Evolutionary conservation across 164 flowering plant genomes (phyloP), one percentile per base, ranked within the genome.

Genomic region (Liquidambar formosana): DNA sequence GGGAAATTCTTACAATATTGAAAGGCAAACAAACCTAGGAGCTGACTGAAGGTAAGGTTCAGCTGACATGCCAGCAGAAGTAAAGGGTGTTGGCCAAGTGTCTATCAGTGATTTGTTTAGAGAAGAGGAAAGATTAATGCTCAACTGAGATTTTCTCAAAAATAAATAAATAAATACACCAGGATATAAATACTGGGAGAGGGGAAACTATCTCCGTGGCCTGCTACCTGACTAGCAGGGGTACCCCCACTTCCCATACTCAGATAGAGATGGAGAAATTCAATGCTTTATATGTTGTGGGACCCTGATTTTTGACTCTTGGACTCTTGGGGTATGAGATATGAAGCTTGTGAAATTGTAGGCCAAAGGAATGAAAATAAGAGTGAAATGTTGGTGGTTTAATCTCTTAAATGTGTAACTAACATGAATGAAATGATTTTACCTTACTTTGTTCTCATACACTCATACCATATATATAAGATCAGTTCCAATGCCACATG

Each of bases 261-360:
- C 26, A 54, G 13, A 21, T 2, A 33, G 41, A 33, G n/a, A n/a
- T n/a, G n/a, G n/a, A n/a, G n/a, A n/a, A n/a, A n/a, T n/a, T n/a
- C n/a, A n/a, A n/a, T n/a, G n/a, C n/a, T n/a, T n/a, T n/a, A n/a
- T n/a, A n/a, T 16, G 18, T 12, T 52, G 56, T 52, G 64, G 64
- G 64, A 61, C 64, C 64, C n/a, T n/a, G n/a, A n/a, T n/a, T n/a
- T 21, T 61, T 57, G 61, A 25, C 18, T 57, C 14, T 9, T 52
- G 56, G 25, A 9, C 22, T 52, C n/a, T n/a, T n/a, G n/a, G 9
- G 56, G 56, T 18, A 12, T 54, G 57, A 54, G 57, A 54, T 21
- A 9, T 8, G 26, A 22, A 22, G 57, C 25, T 53, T 54, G 26
- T 54, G 57, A 54, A 2, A 54, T 8, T 28, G 62, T 59, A 59